These are phyloP conservation scores for Thielaviopsis euricoi DNA, from an alignment of 2,329 filamentous ascomycete species.

Conservation along the genomic window DNA sequence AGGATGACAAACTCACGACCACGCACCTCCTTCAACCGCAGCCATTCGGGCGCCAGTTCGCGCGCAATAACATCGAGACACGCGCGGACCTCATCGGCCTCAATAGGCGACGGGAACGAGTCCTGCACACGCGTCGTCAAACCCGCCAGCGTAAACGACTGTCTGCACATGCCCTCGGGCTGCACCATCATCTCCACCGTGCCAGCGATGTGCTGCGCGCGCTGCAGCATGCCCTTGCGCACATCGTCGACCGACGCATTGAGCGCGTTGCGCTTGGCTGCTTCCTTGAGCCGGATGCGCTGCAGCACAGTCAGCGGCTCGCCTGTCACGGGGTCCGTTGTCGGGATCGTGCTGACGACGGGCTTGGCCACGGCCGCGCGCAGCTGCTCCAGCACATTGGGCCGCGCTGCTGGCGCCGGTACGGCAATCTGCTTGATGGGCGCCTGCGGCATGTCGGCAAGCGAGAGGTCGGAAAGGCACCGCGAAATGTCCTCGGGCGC, in stretches of 20 bases:
- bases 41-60: constrained; percentile 41
- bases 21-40: constrained; percentile 33
- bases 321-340: constrained; percentile 26
- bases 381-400: constrained; percentile 20
- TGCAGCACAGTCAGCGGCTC: constrained; percentile 54
- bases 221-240: constrained; percentile 48
- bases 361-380: constrained; percentile 16
- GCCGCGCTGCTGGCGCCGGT: constrained; percentile 28
- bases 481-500: constrained; percentile 16
- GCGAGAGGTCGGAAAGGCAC: constrained; percentile 38
- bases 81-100: constrained; percentile 31
- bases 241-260: constrained; percentile 38
- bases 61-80: constrained; percentile 35
- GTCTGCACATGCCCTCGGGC: constrained; percentile 31
- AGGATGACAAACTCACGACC: constrained; percentile 41
- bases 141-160: constrained; percentile 48
- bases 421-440: constrained; percentile 19
- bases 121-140: constrained; percentile 51
- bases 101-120: constrained; percentile 41
- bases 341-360: constrained; percentile 16
- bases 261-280: constrained; percentile 39
- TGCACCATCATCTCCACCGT: constrained; percentile 47
- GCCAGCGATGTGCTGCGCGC: constrained; percentile 50
- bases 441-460: constrained; percentile 27
- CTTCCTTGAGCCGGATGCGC: constrained; percentile 56